Evolutionary conservation across 1,284 basidiomycete species (phyloP), one percentile per base, ranked within the genome.

Genomic region (Takashimella koratensis): DNA sequence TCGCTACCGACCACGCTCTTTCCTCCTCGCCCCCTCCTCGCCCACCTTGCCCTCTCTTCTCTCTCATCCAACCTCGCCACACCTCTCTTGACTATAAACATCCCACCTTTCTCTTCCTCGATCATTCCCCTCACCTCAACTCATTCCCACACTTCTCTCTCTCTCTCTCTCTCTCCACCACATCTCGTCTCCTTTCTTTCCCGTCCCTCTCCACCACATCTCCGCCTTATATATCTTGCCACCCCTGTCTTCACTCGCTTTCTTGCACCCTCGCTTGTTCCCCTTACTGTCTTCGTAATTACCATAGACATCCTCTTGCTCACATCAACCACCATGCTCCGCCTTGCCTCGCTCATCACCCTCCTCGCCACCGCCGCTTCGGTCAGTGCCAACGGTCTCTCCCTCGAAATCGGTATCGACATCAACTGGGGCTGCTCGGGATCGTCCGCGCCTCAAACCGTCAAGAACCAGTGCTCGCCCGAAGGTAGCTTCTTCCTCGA

Each of bases 361-460:
- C 56, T 64, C 41, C 49, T 61, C 51, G 46, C 56, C 24, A 30
- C 57, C 43, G 52, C 54, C 50, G 23, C 46, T 10, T 50, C 46
- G 25, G 59, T 56, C 49, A 50, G 50, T 21, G 60, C 59, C 36
- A 47, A 49, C 41, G 55, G 59, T 23, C 47, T 54, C 41, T 51
- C 49, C 20, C 43, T 47, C 26, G 39, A 40, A 11, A 30, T 56
- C 13, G 49, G 57, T 27, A 42, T 44, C 30, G 21, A 21, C 19
- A 48, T 41, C 53, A 62, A 60, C 51, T 60, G 59, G 52, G 60
- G 60, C 48, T 50, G 45, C 45, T 46, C 53, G n/a, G 26, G 19
- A 2, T 6, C 10, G 21, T 36, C 11, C 19, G 54, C 44, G 26
- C 30, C 50, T 30, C 25, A 25, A 30, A 26, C 23, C 30, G 53